Evolutionary conservation across 2,329 filamentous ascomycete genomes (phyloP), one percentile per base, ranked within the genome.

Genomic region (Eurotiales sp.): DNA sequence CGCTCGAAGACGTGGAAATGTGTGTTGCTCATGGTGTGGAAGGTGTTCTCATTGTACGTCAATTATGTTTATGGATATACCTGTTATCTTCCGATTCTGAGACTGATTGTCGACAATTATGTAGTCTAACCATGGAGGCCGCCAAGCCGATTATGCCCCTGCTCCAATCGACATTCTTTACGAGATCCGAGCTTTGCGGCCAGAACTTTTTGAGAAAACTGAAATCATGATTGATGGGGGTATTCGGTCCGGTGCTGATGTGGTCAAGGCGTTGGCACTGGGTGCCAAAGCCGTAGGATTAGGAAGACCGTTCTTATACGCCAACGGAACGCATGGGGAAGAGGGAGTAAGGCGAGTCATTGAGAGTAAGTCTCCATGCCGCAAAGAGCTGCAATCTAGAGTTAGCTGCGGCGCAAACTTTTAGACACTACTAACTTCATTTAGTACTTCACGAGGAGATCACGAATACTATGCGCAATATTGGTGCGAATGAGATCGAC

Each of bases 161-260:
- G 69, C 68, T 8, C 69, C 66, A 42, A 58, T 76, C 30, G 70
- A 78, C 34, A 75, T 81, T 0, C 61, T 87, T 3, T 66, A 87
- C 1, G 84, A 87, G 66, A 72, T 87, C 54, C 81, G 82, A 51
- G 75, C 76, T 56, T 78, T 77, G 55, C 82, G 78, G 39, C 83
- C 84, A 0, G 72, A 80, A 50, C 73, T 87, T 0, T 82, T 87
- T 46, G 49, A 52, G 6, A 74, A 77, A 21, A 72, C 86, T 62
- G 80, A 86, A 60, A 77, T 87, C 1, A 81, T 78, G 46, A 69
- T 87, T 4, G 84, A 87, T 55, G 82, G 83, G 0, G 84, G 85
- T 0, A 75, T 87, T 23, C 74, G 76, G 15, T 70, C 83, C 17
- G 85, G 85, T 0, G 80, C 81, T 0, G 84, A 87, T 60, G 78